Base-by-base conservation (phyloP, 2,329 filamentous ascomycete species). In the Pseudocercospora fijiensis region DNA sequence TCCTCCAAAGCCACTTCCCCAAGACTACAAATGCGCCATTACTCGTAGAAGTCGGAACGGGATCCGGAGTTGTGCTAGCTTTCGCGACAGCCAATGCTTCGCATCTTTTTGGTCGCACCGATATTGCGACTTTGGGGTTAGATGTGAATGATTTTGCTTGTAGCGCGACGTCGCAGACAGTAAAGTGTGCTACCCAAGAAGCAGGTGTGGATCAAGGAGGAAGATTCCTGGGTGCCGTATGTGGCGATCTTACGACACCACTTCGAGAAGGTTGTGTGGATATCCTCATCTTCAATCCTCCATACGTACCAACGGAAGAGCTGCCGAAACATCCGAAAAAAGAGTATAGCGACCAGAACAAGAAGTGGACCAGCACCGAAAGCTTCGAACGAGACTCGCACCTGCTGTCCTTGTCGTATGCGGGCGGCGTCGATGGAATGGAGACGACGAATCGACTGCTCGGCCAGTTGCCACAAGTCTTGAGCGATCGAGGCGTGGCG, bases 201-300 rank as follows among this genome's bases (percentile, higher is more conserved):
- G 27, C 65, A 9, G 58, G 37, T 13, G 20, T 43, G 10, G 55
- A 24, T n/a, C 28, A 59, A 49, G 58, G 62, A 30, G 83, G 80
- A 2, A 71, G 79, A 8, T 91, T 89, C 70, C 77, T 95, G 7
- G 89, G 87, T 45, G 85, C 88, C 18, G 75, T 89, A 26, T 87
- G 87, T 63, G 88, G 86, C 1, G 91, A 98, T 74, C 82, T 99
- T 0, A 82, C 84, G 4, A 77, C 84, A 2, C 80, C 88, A 0
- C 78, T 96, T 45, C 83, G 84, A 7, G 74, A 79, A 0, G 80
- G 82, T 2, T 78, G 79, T 43, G 84, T 96, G 4, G 95, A 99
- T 74, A 84, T 99, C 10, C 83, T 99, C 66, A 84, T 99, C 27
- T 99, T 98, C 83, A 99, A 99, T 75, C 95, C 95, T 59, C 95